These are phyloP conservation scores for Podaxis rugospora DNA, from an alignment of 768 basidiomycete genomes.

Conservation along the genomic window DNA sequence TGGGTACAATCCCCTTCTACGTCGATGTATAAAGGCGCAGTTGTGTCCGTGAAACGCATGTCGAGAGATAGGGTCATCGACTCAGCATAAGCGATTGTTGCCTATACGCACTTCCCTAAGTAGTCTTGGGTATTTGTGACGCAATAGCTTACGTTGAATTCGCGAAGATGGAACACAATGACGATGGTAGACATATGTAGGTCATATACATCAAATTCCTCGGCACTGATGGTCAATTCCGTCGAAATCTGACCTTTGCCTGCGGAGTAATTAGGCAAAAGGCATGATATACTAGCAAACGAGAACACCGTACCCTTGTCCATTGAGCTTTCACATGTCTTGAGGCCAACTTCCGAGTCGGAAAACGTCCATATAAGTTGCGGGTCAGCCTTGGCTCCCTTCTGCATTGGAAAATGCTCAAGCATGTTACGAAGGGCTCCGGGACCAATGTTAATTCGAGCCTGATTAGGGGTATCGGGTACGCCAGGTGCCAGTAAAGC, in stretches of 20 bases:
- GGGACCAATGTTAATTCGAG: conserved; percentile 68
- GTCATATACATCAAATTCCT: conserved; percentile 80
- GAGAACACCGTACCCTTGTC: conserved; percentile 51
- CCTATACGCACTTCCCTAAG: conserved; percentile 38
- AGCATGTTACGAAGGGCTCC: conserved; percentile 71
- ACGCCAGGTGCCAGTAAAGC: conserved; percentile 62
- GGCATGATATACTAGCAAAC: neutral
- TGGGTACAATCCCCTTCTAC: conserved; percentile 65
- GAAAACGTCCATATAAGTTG: conserved; percentile 81
- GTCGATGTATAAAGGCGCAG: conserved; percentile 72
- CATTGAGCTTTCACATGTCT: conserved; percentile 60
- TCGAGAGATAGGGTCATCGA: conserved; percentile 60
- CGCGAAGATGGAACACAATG: conserved; percentile 76
- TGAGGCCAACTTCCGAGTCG: conserved; percentile 61
- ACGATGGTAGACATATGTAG: conserved; percentile 58
- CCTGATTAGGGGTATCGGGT: conserved; percentile 55
- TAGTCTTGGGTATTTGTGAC: neutral
- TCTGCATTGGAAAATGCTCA: conserved; percentile 72
- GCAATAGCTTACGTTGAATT: conserved; percentile 62
- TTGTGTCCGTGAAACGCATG: conserved; percentile 72
- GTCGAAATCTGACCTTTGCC: conserved; percentile 68
- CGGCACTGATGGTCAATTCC: conserved; percentile 69
- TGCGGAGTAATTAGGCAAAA: neutral
- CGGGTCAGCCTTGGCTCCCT: conserved; percentile 64
- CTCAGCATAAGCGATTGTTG: conserved; percentile 77